Evolutionary conservation across 1,139 yeast genomes (phyloP).

Genomic region (Kodamaea sp.): DNA sequence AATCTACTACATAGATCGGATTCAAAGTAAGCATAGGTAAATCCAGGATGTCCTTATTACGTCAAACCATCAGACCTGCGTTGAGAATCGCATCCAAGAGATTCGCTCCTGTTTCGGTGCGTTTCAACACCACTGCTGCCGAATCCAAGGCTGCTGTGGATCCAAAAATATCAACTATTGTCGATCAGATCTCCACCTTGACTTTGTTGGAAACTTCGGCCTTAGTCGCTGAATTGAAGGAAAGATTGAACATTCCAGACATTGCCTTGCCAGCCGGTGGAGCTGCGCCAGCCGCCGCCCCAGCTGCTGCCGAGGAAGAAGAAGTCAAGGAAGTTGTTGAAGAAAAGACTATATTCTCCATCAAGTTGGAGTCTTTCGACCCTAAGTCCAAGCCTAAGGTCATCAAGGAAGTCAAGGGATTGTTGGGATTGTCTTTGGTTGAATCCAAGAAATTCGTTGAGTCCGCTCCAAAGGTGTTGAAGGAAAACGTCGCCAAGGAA

Average conservation of each 20-base stretch:
- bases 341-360: slow-evolving; percentile 90
- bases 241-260: slow-evolving; percentile 88
- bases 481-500: slow-evolving; percentile 84
- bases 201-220: slow-evolving; percentile 89
- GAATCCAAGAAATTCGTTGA: slow-evolving; percentile 98
- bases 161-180: slow-evolving; percentile 86
- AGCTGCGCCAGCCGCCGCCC: slow-evolving; percentile 65
- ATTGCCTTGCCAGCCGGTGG: slow-evolving; percentile 81
- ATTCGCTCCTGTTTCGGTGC: slow-evolving; percentile 26
- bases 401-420: slow-evolving; percentile 92
- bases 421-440: slow-evolving; percentile 89
- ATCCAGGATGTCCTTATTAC: slow-evolving; percentile 31
- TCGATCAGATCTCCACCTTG: slow-evolving; percentile 85
- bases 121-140: slow-evolving; percentile 59
- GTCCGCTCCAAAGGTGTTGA: slow-evolving; percentile 90
- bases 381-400: slow-evolving; percentile 96
- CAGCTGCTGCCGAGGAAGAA: slow-evolving; percentile 72
- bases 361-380: slow-evolving; percentile 92
- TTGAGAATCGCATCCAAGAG: slow-evolving; percentile 35
- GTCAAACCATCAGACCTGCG: slow-evolving; percentile 42
- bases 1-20: not conserved
- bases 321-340: slow-evolving; percentile 79
- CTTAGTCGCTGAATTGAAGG: slow-evolving; percentile 79
- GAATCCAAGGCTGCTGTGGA: slow-evolving; percentile 57
- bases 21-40: slow-evolving; percentile 2